Conservation (phyloP, 75 land plant genomes). For the Gnetum montanum region DNA sequence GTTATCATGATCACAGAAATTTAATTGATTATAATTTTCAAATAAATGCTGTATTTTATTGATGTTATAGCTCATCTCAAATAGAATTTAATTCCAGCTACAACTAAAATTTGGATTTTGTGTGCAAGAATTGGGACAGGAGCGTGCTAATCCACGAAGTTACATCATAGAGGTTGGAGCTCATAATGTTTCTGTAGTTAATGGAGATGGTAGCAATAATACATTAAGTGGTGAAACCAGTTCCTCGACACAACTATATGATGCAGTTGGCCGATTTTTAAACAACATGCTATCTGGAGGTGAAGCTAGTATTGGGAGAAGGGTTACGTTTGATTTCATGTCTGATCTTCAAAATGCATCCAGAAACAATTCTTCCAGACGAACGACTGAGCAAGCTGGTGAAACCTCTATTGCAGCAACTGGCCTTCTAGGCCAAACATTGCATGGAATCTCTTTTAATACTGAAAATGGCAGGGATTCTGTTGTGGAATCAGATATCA, state of each 20-base stretch:
- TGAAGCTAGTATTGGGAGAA: background rate
- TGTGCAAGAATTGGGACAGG: background rate
- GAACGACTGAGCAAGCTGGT: background rate
- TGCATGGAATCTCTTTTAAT: too few species aligned
- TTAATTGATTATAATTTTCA: background rate
- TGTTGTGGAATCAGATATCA: too few species aligned
- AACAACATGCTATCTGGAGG: slow-evolving; percentile 2
- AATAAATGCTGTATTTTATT: background rate
- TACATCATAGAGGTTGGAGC: background rate
- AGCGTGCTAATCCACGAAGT: background rate
- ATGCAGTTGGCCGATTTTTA: background rate
- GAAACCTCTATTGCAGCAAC: background rate
- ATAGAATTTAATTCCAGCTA: background rate
- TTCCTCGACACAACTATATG: background rate
- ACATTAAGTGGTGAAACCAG: background rate
- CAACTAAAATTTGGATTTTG: background rate
- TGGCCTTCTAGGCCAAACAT: too few species aligned
- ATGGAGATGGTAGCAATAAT: background rate
- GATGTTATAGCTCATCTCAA: background rate
- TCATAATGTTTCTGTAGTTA: slow-evolving; percentile 1
- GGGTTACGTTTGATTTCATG: background rate
- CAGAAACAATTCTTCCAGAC: slow-evolving; percentile 2
- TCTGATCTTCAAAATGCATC: background rate
- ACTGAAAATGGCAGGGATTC: too few species aligned
- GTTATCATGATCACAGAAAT: background rate